Evolutionary conservation across 2,329 filamentous ascomycete genomes (phyloP), one percentile per base, ranked within the genome.

Genomic region (Penicillium crustosum): DNA sequence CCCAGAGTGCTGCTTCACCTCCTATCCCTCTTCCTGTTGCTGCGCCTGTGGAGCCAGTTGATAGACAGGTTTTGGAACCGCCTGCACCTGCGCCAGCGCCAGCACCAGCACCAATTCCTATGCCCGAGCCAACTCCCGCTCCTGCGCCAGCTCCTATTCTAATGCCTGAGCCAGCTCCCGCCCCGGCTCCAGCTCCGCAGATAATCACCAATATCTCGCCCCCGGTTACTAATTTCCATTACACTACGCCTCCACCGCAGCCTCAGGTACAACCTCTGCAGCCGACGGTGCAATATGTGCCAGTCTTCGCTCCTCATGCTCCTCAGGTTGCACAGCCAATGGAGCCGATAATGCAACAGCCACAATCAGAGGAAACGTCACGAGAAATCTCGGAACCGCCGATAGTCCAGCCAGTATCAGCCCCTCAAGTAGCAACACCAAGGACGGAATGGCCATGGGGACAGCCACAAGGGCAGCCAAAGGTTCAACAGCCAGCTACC

Each of bases 231-330:
- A 61, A 59, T 45, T 43, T 60, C 10, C 44, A 61, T 47, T 61
- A 67, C 9, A 61, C 65, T 4, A 63, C 73, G 6, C 68, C 64
- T 9, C 79, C 82, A 21, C 68, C 78, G 2, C 54, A 53, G 21
- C n/a, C 27, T 21, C 38, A 43, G n/a, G 12, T 25, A 15, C 55
- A 57, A 19, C 42, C 52, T 8, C 1, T 23, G 6, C 55, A 57
- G 9, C 55, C 55, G 8, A 17, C 42, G 3, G 29, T 57, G 48
- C 68, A 82, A 48, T 87, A 86, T 66, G 79, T 79, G 53, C 83
- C 84, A 2, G 78, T 88, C 4, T 81, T 86, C 49, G 83, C 87
- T 7, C 81, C 85, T 3, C 82, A 85, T 59, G 83, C 87, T 7
- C 81, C 85, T 3, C 82, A 85, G 59, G 75, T 77, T 0, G 53